Conservation (phyloP, 2,329 filamentous ascomycete species). For the Pestalotiopsis fici region DNA sequence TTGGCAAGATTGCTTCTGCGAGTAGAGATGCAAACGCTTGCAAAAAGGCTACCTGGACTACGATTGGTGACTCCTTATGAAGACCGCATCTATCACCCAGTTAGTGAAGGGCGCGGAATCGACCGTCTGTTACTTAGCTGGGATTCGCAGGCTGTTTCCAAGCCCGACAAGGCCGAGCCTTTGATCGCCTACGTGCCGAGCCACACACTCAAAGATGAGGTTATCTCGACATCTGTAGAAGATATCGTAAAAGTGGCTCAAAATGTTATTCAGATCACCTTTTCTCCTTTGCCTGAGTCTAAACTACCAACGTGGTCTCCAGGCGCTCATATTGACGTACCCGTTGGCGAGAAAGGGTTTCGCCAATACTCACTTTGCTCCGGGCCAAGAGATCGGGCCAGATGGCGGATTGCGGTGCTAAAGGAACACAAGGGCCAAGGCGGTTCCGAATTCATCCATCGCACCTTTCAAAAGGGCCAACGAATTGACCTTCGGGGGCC, state of each 20-base stretch:
- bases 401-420: background rate
- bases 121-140: background rate
- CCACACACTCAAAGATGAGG: background rate
- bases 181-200: background rate
- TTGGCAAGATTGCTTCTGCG: background rate
- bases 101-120: background rate
- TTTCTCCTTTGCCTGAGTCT: background rate
- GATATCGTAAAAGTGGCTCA: background rate
- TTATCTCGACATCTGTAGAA: background rate
- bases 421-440: background rate
- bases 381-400: background rate
- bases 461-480: background rate
- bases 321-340: background rate
- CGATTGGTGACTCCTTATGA: background rate
- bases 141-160: background rate
- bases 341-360: background rate
- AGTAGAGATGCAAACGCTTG: background rate
- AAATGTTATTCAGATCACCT: background rate
- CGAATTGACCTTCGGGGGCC: background rate
- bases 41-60: background rate
- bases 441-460: background rate
- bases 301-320: background rate
- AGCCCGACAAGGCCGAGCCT: background rate
- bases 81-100: background rate
- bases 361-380: background rate